phyloP scores from a whole-genome alignment of 805 yeast species.

The Helenozyma rhizophorensis region DNA sequence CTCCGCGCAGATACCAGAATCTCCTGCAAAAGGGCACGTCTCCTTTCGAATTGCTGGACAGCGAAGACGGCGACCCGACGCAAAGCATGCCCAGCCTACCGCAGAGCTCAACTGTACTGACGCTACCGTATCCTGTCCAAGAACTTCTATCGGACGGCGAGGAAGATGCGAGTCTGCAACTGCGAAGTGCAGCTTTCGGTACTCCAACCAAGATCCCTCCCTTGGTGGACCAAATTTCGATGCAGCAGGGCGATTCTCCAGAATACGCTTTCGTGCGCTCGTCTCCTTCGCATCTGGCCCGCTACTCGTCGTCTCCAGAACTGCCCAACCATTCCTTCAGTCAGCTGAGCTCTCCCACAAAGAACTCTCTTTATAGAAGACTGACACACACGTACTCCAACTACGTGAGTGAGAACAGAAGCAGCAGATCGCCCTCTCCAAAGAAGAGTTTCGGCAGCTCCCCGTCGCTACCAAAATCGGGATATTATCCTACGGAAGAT shows the following conservation, averaged over 20 bases:
- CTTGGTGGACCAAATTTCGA: constrained; percentile 6
- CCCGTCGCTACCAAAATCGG: constrained; percentile 14
- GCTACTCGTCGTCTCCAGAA: constrained; percentile 13
- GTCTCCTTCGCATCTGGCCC: constrained; percentile 5
- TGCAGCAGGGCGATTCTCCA: constrained; percentile 4
- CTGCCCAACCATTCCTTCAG: constrained; percentile 7
- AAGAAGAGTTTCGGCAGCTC: constrained; percentile 22
- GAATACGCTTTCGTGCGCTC: constrained; percentile 8
- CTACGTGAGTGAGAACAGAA: constrained; percentile 9
- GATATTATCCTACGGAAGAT: constrained; percentile 7
- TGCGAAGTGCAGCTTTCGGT: too few relatives aligned
- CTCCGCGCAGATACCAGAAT: constrained; percentile 12
- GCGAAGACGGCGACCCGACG: neutral
- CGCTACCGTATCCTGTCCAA: too few relatives aligned
- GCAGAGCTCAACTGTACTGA: too few relatives aligned
- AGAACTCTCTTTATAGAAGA: constrained; percentile 2
- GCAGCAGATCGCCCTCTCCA: constrained; percentile 29
- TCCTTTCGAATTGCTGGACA: constrained; percentile 5
- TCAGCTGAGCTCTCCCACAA: constrained; percentile 16
- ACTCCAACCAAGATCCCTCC: constrained; percentile 14
- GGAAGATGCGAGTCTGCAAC: too few relatives aligned
- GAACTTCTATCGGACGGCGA: neutral
- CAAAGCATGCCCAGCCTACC: too few relatives aligned
- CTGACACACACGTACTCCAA: constrained; percentile 11
- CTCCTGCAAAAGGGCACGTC: constrained; percentile 14